phyloP scores from a whole-genome alignment of 345 rosid genomes.

The Brassica incana region DNA sequence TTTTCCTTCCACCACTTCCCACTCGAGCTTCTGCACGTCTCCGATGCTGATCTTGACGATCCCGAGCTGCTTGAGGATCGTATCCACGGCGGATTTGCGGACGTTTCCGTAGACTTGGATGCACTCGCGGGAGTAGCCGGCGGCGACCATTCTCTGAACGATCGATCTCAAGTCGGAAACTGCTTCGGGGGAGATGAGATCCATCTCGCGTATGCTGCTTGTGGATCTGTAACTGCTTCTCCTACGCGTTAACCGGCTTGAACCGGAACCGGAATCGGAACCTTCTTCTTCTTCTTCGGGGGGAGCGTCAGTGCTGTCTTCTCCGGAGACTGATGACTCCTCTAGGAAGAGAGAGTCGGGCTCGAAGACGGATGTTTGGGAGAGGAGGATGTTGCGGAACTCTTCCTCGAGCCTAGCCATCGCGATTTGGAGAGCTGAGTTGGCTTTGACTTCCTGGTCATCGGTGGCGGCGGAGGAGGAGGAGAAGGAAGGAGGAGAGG shows the following conservation, averaged over 20 bases:
- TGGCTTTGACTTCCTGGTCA: slow-evolving; percentile 50
- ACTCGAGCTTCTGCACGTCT: slow-evolving; percentile 78
- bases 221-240: slow-evolving; percentile 43
- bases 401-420: slow-evolving; percentile 98
- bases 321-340: slow-evolving; percentile 41
- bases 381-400: slow-evolving; percentile 77
- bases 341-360: slow-evolving; percentile 49
- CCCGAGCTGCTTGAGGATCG: slow-evolving; percentile 61
- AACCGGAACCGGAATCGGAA: slow-evolving; percentile 27
- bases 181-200: slow-evolving; percentile 36
- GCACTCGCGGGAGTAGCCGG: slow-evolving; percentile 38
- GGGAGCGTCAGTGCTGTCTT: slow-evolving; percentile 9
- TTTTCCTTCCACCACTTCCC: slow-evolving; percentile 74
- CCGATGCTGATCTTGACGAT: slow-evolving; percentile 84
- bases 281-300: slow-evolving; percentile 12
- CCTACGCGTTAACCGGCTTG: slow-evolving; percentile 33
- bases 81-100: slow-evolving; percentile 76
- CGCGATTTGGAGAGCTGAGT: slow-evolving; percentile 85
- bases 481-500: slow-evolving; percentile 34
- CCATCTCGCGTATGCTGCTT: slow-evolving; percentile 42
- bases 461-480: slow-evolving; percentile 7
- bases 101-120: slow-evolving; percentile 69
- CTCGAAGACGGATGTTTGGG: slow-evolving; percentile 55
- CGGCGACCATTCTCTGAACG: slow-evolving; percentile 38
- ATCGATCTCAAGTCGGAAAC: slow-evolving; percentile 36